Base-by-base conservation (phyloP, 805 yeast genomes). In the Maudiozyma turicensis region DNA sequence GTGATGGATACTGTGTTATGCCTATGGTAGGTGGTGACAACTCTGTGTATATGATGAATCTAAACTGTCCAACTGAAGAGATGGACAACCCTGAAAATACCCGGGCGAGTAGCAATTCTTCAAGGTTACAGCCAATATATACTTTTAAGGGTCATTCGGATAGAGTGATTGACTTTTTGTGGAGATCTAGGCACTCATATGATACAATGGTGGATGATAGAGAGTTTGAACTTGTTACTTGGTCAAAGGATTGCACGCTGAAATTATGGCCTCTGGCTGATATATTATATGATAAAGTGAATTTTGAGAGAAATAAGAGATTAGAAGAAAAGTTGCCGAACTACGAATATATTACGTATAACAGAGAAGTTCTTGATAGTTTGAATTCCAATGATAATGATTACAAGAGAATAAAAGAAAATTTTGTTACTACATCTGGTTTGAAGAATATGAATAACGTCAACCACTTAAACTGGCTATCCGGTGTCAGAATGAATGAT, bases 211-310 rank as follows among this genome's bases (percentile, higher is more conserved):
- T 76, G 11, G 82, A 81, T 55, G 88, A 86, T 68, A 72, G 91
- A 48, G 96, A 90, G 51, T 93, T 79, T 60, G 98, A 93, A 64
- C 65, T 93, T 45, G 91, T 93, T 1, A 87, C 98, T 0, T 91
- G 98, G 97, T 83, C 95, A 1, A 81, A 86, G 46, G 98, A 93
- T 61, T 78, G 82, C 55, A 95, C 87, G 60, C 69, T 93, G 50
- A 73, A 90, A 52, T 67, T 90, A 44, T 91, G 97, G 97, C 84
- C 88, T 0, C 65, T 80, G 14, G 61, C 71, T 13, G 77, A 77
- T 3, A 70, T 70, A 6, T 62, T 76, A 14, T 75, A 81, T 54
- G 72, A 70, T 7, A 70, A 70, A 38, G 72, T 80, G 44, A 64
- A 67, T 47, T 78, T 70, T 58, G 64, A 64, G 3, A 65, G 73